Percentiles rank a stretch among this genome's conserved stretches.
Conservation (phyloP, 148 eudicot species). For the Amaranthus cruentus region DNA sequence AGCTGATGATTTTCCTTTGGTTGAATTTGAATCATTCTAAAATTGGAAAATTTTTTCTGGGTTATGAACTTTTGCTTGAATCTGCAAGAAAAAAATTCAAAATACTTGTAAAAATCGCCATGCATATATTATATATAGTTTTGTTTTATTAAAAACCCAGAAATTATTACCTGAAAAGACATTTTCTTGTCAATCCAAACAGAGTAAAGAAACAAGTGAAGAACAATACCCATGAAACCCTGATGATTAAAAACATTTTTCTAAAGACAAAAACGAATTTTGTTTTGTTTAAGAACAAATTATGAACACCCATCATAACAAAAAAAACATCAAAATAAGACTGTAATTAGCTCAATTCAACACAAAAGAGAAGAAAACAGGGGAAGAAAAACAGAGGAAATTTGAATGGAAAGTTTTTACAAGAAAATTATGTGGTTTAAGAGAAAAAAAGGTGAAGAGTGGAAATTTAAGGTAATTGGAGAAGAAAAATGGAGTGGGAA, state of each 20-base stretch:
- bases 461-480: slow-evolving; percentile 51
- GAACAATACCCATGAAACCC: slow-evolving; percentile 32
- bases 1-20: slow-evolving; percentile 1
- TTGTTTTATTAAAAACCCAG: neutral
- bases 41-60: slow-evolving; percentile 9
- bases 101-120: neutral
- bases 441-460: slow-evolving; percentile 13
- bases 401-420: neutral
- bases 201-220: slow-evolving; percentile 39
- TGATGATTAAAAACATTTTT: slow-evolving; percentile 31
- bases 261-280: slow-evolving; percentile 29
- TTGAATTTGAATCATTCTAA: neutral
- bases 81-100: slow-evolving; percentile 15
- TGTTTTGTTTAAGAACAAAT: slow-evolving; percentile 16
- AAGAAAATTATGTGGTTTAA: slow-evolving; percentile 15
- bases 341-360: slow-evolving; percentile 22
- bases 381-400: slow-evolving; percentile 28
- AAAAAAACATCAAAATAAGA: neutral
- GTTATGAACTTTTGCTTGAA: slow-evolving; percentile 10
- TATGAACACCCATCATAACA: slow-evolving; percentile 29
- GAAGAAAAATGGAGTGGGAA: neutral
- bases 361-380: slow-evolving; percentile 12
- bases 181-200: slow-evolving; percentile 37
- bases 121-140: neutral
- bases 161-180: slow-evolving; percentile 52